Percentiles rank a stretch among this genome's conserved stretches.
phyloP scores from a whole-genome alignment of 306 rosid genomes.

The Dalbergia cochinchinensis region DNA sequence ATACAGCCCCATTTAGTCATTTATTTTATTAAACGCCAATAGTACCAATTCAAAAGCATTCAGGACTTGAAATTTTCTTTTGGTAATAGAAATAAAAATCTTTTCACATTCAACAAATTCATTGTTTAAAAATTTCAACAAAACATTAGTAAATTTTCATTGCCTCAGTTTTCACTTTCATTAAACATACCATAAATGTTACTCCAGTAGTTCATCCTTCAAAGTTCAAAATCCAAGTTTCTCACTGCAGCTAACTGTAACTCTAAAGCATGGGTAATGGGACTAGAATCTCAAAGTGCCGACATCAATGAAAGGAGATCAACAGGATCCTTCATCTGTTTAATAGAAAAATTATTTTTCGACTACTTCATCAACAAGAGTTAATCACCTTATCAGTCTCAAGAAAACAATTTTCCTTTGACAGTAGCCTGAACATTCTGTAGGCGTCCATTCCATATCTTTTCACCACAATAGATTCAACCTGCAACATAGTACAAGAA shows the following conservation, averaged over 20 bases:
- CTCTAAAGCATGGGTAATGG: slow-evolving; percentile 2
- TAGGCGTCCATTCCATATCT: slow-evolving; percentile 83
- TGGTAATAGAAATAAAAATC: slow-evolving; percentile 12
- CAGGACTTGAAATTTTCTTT: background rate
- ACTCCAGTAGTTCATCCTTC: slow-evolving; percentile 7
- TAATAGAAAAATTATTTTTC: slow-evolving; percentile 23
- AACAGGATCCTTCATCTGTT: background rate
- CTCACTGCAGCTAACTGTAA: slow-evolving; percentile 17
- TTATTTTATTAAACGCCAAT: slow-evolving; percentile 20
- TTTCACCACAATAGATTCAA: slow-evolving; percentile 82
- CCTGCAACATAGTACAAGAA: slow-evolving; percentile 61
- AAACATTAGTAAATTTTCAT: background rate
- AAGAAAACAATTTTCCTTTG: slow-evolving; percentile 58
- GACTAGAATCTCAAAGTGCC: slow-evolving; percentile 34
- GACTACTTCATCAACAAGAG: slow-evolving; percentile 21
- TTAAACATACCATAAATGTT: slow-evolving; percentile 22
- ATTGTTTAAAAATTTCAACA: slow-evolving; percentile 15
- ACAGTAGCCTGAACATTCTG: slow-evolving; percentile 84
- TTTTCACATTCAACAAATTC: background rate
- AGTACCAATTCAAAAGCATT: background rate
- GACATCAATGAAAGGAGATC: slow-evolving; percentile 16
- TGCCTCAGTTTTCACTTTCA: slow-evolving; percentile 25
- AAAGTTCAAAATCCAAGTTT: slow-evolving; percentile 8
- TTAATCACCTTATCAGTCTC: slow-evolving; percentile 82
- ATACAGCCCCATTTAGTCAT: background rate